A percentile compares a stretch with the other conserved stretches of the same genome.
Conservation (phyloP, 2,329 filamentous ascomycete species). For the Colletotrichum kahawae region DNA sequence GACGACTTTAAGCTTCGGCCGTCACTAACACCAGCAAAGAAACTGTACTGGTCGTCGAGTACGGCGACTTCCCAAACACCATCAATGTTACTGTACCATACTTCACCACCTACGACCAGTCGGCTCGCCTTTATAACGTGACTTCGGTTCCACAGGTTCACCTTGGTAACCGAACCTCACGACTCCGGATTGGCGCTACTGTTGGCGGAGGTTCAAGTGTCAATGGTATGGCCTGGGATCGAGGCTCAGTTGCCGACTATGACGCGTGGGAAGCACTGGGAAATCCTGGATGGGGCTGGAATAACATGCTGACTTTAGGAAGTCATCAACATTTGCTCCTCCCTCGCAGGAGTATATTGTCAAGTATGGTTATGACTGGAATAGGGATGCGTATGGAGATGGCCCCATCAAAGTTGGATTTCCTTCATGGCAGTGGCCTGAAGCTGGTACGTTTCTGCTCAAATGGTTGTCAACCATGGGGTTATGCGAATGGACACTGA, state of each 20-base stretch:
- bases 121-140: constrained; percentile 6
- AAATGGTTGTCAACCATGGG: not conserved
- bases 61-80: constrained; percentile 31
- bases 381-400: not conserved
- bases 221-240: constrained; percentile 35
- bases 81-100: constrained; percentile 27
- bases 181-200: constrained; percentile 28
- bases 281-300: constrained; percentile 42
- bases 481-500: not conserved
- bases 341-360: constrained; percentile 15
- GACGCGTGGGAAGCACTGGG: constrained; percentile 42
- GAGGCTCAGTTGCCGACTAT: constrained; percentile 30
- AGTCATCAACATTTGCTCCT: constrained; percentile 26
- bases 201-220: constrained; percentile 34
- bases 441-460: constrained; percentile 4
- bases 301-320: constrained; percentile 34
- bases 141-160: constrained; percentile 30
- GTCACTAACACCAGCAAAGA: not conserved
- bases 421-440: constrained; percentile 29
- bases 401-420: constrained; percentile 28
- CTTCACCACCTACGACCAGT: constrained; percentile 21
- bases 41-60: constrained; percentile 30
- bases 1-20: not conserved
- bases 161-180: constrained; percentile 24
- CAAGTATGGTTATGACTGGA: constrained; percentile 5